phyloP scores from a whole-genome alignment of 2,329 filamentous ascomycete genomes.

The Neofusicoccum sp. region DNA sequence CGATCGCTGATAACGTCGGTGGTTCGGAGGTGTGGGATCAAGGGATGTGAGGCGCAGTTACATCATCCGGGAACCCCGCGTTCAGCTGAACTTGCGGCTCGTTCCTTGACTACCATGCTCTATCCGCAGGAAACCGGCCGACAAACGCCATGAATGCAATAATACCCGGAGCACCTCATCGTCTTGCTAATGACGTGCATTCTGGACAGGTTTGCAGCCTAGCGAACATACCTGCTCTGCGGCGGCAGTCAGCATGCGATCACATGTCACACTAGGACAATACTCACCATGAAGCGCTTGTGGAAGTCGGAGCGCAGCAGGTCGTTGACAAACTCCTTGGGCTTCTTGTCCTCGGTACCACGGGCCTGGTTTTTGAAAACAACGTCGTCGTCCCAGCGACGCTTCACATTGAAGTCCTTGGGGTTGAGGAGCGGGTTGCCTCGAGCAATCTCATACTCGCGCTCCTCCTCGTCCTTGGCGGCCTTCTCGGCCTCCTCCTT shows the following conservation, averaged over 20 bases:
- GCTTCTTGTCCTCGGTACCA: slow-evolving; percentile 88
- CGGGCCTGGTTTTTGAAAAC: slow-evolving; percentile 99
- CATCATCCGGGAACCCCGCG: slow-evolving; percentile 19
- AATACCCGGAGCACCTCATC: slow-evolving; percentile 6
- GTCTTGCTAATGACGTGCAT: background rate
- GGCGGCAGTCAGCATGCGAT: background rate
- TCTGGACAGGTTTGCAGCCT: slow-evolving; percentile 24
- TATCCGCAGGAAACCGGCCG: slow-evolving; percentile 26
- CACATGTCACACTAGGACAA: background rate
- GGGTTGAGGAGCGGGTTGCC: slow-evolving; percentile 90
- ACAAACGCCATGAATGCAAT: slow-evolving; percentile 31
- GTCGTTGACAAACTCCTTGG: slow-evolving; percentile 98
- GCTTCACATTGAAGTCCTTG: slow-evolving; percentile 88
- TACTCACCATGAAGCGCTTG: slow-evolving; percentile 84
- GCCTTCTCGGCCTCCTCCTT: slow-evolving; percentile 79
- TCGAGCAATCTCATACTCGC: slow-evolving; percentile 84
- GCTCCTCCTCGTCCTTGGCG: slow-evolving; percentile 78
- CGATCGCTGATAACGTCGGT: slow-evolving; percentile 19
- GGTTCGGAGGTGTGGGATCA: background rate
- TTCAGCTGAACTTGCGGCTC: slow-evolving; percentile 11
- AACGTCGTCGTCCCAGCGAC: slow-evolving; percentile 95
- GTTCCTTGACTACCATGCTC: background rate
- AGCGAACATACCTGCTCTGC: slow-evolving; percentile 43
- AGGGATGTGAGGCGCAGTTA: background rate
- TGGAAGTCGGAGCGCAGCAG: slow-evolving; percentile 94